A percentile compares a stretch with the other conserved stretches of the same genome.
phyloP scores from a whole-genome alignment of 768 basidiomycete species.

The Lentinula lateritia region DNA sequence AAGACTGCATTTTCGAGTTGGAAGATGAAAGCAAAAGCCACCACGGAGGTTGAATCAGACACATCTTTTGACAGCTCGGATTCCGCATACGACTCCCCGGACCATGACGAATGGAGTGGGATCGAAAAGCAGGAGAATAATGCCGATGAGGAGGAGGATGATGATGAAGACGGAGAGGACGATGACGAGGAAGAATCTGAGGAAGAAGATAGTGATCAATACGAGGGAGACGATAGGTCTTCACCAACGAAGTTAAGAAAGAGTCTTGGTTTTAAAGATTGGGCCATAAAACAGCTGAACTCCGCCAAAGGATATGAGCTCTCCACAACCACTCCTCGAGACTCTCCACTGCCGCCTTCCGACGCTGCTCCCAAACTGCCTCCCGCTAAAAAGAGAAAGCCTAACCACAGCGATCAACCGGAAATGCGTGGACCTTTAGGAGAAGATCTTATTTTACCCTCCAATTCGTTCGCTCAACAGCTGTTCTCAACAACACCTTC shows the following conservation, averaged over 20 bases:
- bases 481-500: conserved; percentile 15
- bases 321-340: conserved; percentile 10
- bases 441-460: conserved; percentile 59
- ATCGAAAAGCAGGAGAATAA: conserved; percentile 19
- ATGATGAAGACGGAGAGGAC: conserved; percentile 8
- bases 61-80: conserved; percentile 77
- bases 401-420: conserved; percentile 18
- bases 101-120: conserved; percentile 16
- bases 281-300: conserved; percentile 80
- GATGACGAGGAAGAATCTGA: conserved; percentile 11
- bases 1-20: conserved; percentile 45
- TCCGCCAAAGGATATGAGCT: conserved; percentile 32
- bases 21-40: conserved; percentile 28
- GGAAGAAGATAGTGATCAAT: conserved; percentile 11
- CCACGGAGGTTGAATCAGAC: conserved; percentile 33
- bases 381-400: conserved; percentile 46
- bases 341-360: conserved; percentile 8
- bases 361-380: conserved; percentile 8
- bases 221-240: not conserved
- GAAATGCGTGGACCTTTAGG: conserved; percentile 80
- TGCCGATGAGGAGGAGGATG: conserved; percentile 14
- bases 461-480: conserved; percentile 57
- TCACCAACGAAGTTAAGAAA: conserved; percentile 28
- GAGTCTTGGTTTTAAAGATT: conserved; percentile 71
- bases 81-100: conserved; percentile 53